Evolutionary conservation across 1,139 yeast species (phyloP), one percentile per base, ranked within the genome.

Genomic region (Taphrina deformans): DNA sequence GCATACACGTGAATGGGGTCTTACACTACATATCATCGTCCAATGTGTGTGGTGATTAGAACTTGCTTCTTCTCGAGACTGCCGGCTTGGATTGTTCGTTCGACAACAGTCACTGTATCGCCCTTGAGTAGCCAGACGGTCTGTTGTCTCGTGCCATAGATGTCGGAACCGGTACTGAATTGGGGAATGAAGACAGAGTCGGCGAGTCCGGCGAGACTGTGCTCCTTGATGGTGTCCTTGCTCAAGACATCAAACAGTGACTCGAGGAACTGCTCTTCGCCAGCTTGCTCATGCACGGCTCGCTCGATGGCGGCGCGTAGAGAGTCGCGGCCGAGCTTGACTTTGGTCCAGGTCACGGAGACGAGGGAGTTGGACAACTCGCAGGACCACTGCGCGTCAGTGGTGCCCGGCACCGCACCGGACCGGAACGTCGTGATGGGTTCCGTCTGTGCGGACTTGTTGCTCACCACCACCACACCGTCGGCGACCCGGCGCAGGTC

Each of bases 71-170:
- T 44, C 14, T 21, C 27, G 12, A 7, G 48, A 21, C 35, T 16
- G 4, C 26, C 35, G 9, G 51, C 31, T 12, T 48, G 29, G 24
- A 51, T 51, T 14, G 77, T 76, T 44, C 75, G 74, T 70, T 84
- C 87, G 1, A 78, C 71, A 69, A 81, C 81, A 40, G 75, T 75
- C n/a, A 81, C 77, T 18, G 72, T 72, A 1, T 88, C 87, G 4
- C 74, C 66, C 70, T 82, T 83, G 10, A 89, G 80, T 23, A 90
- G 72, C 4, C 92, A 80, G 0, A 91, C 83, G 0, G 96, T 90
- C 72, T 91, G 97, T 0, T 97, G 89, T 64, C 98, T 78, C 0
- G 99, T 93, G 0, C 97, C 98, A 72, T 92, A 93, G 71, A 33
- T n/a, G 33, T 35, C 40, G 24, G 12, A 23, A 10, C 31, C 52